A percentile compares a stretch with the other conserved stretches of the same genome.
These are phyloP conservation scores for Scenedesmus sp. DNA, from an alignment of 163 green algal species.

Conservation along the genomic window DNA sequence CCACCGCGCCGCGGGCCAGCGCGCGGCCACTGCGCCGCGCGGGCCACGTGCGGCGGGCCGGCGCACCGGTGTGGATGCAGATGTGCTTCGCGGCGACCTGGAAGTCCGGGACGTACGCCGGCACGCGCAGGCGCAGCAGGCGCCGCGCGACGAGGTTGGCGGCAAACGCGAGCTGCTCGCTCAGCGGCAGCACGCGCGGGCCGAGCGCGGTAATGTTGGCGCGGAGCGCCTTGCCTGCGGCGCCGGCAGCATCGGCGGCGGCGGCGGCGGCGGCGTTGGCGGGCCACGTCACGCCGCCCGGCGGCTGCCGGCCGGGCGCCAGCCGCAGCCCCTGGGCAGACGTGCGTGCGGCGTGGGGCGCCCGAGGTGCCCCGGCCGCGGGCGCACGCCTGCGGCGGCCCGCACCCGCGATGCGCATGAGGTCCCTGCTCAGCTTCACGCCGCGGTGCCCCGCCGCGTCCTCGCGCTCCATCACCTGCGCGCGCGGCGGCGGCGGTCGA, in stretches of 20 bases:
- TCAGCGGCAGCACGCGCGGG: constrained; percentile 82
- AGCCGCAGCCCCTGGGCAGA: too few species aligned
- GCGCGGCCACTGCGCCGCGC: not conserved
- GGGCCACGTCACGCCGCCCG: too few species aligned
- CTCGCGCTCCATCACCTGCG: constrained; percentile 92
- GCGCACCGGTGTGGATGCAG: constrained; percentile 94
- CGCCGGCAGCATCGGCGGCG: too few species aligned
- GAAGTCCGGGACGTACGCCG: constrained; percentile 97
- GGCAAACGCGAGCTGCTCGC: constrained; percentile 91
- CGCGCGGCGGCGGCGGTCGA: too few species aligned
- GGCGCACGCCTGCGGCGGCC: too few species aligned
- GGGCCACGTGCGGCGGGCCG: too few species aligned
- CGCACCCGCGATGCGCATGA: constrained; percentile 78
- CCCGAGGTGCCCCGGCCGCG: too few species aligned
- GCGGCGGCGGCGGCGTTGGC: too few species aligned
- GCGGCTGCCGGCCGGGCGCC: too few species aligned
- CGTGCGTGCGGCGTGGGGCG: too few species aligned
- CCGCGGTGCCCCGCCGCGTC: constrained; percentile 76
- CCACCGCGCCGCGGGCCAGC: too few species aligned
- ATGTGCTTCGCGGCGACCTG: constrained; percentile 95
- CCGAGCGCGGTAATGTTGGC: constrained; percentile 94
- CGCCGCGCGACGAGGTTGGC: constrained; percentile 79
- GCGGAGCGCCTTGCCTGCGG: constrained; percentile 60
- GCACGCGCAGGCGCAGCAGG: constrained; percentile 55
- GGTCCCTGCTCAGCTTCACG: constrained; percentile 81